Base-by-base conservation (phyloP, 2,329 filamentous ascomycete species). In the Pseudocercospora ulei region DNA sequence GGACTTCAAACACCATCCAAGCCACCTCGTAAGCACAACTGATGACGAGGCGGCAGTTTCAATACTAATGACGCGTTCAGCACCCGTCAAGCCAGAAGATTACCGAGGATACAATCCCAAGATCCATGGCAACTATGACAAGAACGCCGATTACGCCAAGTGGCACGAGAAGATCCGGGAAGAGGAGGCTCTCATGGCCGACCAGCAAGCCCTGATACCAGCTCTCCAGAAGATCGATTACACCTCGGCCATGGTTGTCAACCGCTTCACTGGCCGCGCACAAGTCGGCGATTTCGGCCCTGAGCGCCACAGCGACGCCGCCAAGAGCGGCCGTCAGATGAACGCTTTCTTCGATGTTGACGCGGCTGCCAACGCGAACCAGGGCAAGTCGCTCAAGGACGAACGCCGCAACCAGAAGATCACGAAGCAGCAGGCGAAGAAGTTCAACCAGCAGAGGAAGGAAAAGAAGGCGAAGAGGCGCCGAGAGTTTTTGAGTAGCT, bases 341-440 rank as follows among this genome's bases (percentile, higher is more conserved):
- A 82, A 83, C 57, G 83, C 86, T 25, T 96, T 80, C 64, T 98
- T 96, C 61, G 88, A 98, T 58, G 87, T 95, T 27, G 87, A 96
- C 61, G 62, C 86, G 3, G 87, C 86, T 2, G 88, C 87, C 3
- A 95, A 93, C 57, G 75, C 76, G 41, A 87, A 98, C 56, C 80
- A 94, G 53, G 90, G 90, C 1, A 75, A 80, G 42, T 95, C 87
- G 57, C 67, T 98, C 42, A 92, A 88, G 64, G 90, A 86, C 1
- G 90, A 98, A 68, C 73, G 90, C 39, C 78, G 82, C 41, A 77
- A 78, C 38, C 87, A 90, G 72, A 86, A 84, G 63, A 71, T 88
- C 14, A 80, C 68, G 40, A 93, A 88, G 69, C 70, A 81, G 45
- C 85, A 98, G 65, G 66, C 98, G 48, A 88, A 92, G 66, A 77